A percentile compares a stretch with the other conserved stretches of the same genome.
Conservation (phyloP, 345 rosid species). For the Camelina sativa region DNA sequence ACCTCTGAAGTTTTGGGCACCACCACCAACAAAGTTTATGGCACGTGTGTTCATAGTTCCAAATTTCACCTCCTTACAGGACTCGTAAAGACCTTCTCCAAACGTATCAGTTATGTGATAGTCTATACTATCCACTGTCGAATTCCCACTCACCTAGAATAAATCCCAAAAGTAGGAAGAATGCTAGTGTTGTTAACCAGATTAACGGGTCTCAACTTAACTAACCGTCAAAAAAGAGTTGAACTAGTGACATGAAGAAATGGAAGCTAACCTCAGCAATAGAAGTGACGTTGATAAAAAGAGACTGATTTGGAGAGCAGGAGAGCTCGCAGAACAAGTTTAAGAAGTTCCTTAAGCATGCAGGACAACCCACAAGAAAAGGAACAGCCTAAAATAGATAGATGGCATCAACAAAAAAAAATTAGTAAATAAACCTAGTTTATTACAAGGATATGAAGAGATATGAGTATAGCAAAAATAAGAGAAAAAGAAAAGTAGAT, state of each 20-base stretch:
- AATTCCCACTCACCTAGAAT: conserved; percentile 74
- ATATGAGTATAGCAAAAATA: conserved; percentile 15
- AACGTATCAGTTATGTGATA: conserved; percentile 68
- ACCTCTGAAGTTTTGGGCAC: conserved; percentile 91
- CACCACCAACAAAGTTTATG: conserved; percentile 84
- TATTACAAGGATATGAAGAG: conserved; percentile 12
- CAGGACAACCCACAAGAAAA: conserved; percentile 97
- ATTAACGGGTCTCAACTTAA: conserved; percentile 12
- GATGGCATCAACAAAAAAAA: not conserved
- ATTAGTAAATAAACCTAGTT: conserved; percentile 21
- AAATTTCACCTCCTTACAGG: conserved; percentile 98
- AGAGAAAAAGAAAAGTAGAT: conserved; percentile 12
- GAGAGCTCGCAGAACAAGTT: conserved; percentile 94
- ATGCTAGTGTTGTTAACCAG: conserved; percentile 25
- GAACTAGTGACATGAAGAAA: conserved; percentile 7
- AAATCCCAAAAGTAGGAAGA: conserved; percentile 16
- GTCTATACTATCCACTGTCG: conserved; percentile 87
- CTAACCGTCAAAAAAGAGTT: conserved; percentile 6
- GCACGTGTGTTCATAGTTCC: conserved; percentile 98
- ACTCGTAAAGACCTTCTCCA: conserved; percentile 85
- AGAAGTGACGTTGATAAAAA: conserved; percentile 88
- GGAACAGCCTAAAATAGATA: conserved; percentile 77
- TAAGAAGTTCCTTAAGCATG: conserved; percentile 95
- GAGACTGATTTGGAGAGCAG: conserved; percentile 92
- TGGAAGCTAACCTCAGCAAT: conserved; percentile 68